phyloP scores from a whole-genome alignment of 441 rosid species.

The Lepidium campestre region DNA sequence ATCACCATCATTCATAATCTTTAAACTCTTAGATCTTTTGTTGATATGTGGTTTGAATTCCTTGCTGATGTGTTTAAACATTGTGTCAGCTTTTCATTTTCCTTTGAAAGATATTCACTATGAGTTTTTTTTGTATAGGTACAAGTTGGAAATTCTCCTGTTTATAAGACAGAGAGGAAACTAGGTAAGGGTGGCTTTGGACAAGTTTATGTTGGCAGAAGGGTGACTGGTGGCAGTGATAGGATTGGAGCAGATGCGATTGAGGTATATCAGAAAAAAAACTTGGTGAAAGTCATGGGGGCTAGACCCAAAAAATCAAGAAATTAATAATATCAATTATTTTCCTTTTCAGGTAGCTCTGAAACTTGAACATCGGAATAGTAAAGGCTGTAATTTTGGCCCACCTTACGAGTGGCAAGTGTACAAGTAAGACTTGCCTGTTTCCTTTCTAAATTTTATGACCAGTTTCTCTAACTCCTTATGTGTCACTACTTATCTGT shows the following conservation, averaged over 20 bases:
- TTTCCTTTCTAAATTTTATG: conserved; percentile 7
- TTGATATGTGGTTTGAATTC: background rate
- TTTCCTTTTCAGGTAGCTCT: conserved; percentile 68
- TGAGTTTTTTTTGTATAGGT: conserved; percentile 36
- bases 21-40: background rate
- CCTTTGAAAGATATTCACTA: background rate
- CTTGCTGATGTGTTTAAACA: background rate
- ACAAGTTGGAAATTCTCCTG: conserved; percentile 85
- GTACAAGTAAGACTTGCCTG: conserved; percentile 55
- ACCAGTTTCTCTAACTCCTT: background rate
- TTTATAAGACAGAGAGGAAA: conserved; percentile 80
- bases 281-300: background rate
- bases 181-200: conserved; percentile 98
- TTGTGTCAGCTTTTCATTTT: background rate
- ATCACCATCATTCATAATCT: background rate
- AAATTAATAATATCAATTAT: background rate
- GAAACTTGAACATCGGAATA: conserved; percentile 89
- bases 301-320: background rate
- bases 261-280: conserved; percentile 49
- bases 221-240: conserved; percentile 72
- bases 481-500: background rate
- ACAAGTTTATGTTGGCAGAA: conserved; percentile 92
- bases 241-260: conserved; percentile 87
- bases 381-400: conserved; percentile 95
- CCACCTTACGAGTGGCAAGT: conserved; percentile 99